phyloP scores from a whole-genome alignment of 1,284 basidiomycete genomes.

The Phylloporus sp. region DNA sequence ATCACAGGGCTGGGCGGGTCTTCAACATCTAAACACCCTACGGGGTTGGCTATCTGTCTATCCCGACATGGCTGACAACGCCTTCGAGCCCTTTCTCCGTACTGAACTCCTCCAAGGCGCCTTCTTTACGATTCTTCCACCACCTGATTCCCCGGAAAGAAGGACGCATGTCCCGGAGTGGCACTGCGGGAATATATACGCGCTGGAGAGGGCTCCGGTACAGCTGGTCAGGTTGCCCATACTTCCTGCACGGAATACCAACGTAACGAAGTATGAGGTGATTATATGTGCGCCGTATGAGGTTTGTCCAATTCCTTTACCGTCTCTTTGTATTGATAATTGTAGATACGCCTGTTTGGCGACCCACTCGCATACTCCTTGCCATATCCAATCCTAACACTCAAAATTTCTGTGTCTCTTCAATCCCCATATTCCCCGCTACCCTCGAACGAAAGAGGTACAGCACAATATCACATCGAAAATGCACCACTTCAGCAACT shows the following conservation, averaged over 20 bases:
- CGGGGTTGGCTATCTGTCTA: conserved; percentile 64
- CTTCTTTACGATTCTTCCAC: conserved; percentile 70
- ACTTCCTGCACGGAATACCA: conserved; percentile 47
- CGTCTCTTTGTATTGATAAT: conserved; percentile 1
- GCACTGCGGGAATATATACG: conserved; percentile 81
- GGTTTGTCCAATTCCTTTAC: conserved; percentile 19
- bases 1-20: conserved; percentile 82
- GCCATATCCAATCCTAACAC: conserved; percentile 57
- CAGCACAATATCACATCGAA: not conserved
- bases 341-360: conserved; percentile 80
- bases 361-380: conserved; percentile 59
- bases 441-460: conserved; percentile 1
- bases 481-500: conserved; percentile 46
- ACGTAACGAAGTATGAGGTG: conserved; percentile 71
- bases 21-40: conserved; percentile 79
- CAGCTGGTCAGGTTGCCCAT: conserved; percentile 59
- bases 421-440: conserved; percentile 40
- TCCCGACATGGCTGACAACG: conserved; percentile 38
- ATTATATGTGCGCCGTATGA: conserved; percentile 40
- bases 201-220: conserved; percentile 57
- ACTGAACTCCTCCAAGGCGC: conserved; percentile 66
- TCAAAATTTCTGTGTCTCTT: conserved; percentile 55
- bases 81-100: conserved; percentile 48
- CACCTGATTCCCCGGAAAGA: conserved; percentile 29
- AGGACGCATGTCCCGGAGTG: conserved; percentile 57